Evolutionary conservation across 1,139 yeast species (phyloP).

Genomic region (Taiozyma onychis): DNA sequence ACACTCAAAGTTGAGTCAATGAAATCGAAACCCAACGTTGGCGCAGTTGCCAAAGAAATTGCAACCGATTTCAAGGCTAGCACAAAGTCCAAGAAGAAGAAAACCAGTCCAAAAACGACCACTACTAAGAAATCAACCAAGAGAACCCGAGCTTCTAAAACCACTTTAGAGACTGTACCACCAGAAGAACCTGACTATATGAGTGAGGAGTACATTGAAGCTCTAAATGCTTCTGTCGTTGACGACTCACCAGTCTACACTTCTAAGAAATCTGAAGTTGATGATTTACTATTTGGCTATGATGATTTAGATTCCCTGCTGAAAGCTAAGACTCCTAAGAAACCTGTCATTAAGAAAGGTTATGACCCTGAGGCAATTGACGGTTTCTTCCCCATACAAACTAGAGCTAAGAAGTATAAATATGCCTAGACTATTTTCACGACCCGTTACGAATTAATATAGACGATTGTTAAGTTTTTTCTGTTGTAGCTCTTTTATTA

Average conservation of each 20-base stretch:
- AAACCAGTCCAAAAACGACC: neutral
- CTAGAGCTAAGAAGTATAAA: neutral
- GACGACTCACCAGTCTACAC: neutral
- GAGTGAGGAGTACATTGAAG: neutral
- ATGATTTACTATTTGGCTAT: neutral
- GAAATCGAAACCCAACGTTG: neutral
- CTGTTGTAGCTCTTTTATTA: no score
- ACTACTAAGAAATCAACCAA: neutral
- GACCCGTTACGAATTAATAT: neutral
- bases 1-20: neutral
- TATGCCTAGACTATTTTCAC: neutral
- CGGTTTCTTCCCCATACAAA: neutral
- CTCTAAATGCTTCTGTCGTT: neutral
- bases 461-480: neutral
- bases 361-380: slow-evolving; percentile 1
- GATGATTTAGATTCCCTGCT: neutral
- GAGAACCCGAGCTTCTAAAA: neutral
- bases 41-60: neutral
- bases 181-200: neutral
- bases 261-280: neutral
- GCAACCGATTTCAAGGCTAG: neutral
- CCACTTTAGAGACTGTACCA: neutral
- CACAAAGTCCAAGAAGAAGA: neutral
- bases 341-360: neutral
- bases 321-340: neutral